A percentile compares a stretch with the other conserved stretches of the same genome.
phyloP scores from a whole-genome alignment of 176 grass and related monocot genomes.

The Phoenix roebelenii region DNA sequence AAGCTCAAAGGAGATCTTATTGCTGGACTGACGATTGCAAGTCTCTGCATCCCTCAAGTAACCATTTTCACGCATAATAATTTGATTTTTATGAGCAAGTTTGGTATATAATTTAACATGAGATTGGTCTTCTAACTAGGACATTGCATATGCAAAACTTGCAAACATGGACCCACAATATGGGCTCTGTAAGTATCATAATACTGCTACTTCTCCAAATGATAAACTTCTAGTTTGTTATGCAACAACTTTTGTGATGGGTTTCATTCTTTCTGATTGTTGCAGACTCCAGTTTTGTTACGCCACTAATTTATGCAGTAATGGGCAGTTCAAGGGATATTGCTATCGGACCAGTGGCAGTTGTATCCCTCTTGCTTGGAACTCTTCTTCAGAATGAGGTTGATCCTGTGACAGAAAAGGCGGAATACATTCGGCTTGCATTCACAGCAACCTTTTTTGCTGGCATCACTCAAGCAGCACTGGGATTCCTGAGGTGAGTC shows the following conservation, averaged over 20 bases:
- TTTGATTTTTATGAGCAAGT: constrained; percentile 2
- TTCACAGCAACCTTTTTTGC: constrained; percentile 98
- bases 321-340: constrained; percentile 98
- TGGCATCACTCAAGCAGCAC: constrained; percentile 87
- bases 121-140: constrained; percentile 35
- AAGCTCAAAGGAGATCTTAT: constrained; percentile 88
- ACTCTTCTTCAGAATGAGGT: constrained; percentile 73
- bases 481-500: constrained; percentile 78
- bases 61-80: neutral
- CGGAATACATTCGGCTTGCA: constrained; percentile 61
- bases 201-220: no score
- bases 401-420: constrained; percentile 50
- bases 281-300: constrained; percentile 86
- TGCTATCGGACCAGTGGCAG: constrained; percentile 87
- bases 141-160: constrained; percentile 87
- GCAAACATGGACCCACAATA: constrained; percentile 84
- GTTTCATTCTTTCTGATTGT: constrained; percentile 10
- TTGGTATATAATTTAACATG: constrained; percentile 4
- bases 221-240: no score
- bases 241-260: no score
- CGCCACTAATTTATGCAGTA: constrained; percentile 78
- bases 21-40: constrained; percentile 88
- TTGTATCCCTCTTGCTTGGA: constrained; percentile 84
- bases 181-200: constrained; percentile 64
- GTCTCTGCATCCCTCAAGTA: constrained; percentile 98